Evolutionary conservation across 352 stramenopile genomes (phyloP).

Genomic region (Phytopythium litorale): DNA sequence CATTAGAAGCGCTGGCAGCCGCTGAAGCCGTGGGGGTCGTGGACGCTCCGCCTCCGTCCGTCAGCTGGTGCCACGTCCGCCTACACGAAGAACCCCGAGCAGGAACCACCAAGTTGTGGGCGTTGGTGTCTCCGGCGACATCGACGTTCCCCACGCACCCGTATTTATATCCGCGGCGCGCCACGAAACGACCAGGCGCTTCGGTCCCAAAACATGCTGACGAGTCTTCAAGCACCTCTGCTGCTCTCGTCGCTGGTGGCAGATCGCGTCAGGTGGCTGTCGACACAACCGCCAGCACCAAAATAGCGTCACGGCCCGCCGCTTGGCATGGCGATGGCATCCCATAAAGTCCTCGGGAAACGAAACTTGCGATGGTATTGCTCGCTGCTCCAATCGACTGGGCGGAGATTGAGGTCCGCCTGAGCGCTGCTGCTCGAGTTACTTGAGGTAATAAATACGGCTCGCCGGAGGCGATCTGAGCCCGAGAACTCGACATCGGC

Average conservation of each 20-base stretch:
- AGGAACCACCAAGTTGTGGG: not conserved
- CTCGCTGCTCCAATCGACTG: not conserved
- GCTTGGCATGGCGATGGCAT: not conserved
- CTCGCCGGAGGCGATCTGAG: not conserved
- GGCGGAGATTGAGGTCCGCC: not conserved
- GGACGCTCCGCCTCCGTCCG: not conserved
- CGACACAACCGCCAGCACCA: no score
- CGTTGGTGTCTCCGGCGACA: not conserved
- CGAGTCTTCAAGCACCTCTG: no score
- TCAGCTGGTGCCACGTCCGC: not conserved
- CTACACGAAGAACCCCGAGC: not conserved
- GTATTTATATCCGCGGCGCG: not conserved
- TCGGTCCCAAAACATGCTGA: not conserved
- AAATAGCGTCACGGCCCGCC: not conserved
- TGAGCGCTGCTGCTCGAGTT: not conserved
- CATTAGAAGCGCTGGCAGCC: not conserved
- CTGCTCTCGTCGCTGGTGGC: no score
- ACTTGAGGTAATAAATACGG: not conserved
- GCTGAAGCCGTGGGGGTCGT: not conserved
- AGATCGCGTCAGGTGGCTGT: no score
- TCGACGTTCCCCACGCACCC: not conserved
- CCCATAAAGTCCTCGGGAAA: not conserved
- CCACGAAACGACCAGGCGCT: not conserved
- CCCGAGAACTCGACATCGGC: not conserved
- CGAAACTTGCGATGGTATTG: not conserved